Conservation (phyloP, 2,329 filamentous ascomycete species). For the Didymosphaeria variabile region DNA sequence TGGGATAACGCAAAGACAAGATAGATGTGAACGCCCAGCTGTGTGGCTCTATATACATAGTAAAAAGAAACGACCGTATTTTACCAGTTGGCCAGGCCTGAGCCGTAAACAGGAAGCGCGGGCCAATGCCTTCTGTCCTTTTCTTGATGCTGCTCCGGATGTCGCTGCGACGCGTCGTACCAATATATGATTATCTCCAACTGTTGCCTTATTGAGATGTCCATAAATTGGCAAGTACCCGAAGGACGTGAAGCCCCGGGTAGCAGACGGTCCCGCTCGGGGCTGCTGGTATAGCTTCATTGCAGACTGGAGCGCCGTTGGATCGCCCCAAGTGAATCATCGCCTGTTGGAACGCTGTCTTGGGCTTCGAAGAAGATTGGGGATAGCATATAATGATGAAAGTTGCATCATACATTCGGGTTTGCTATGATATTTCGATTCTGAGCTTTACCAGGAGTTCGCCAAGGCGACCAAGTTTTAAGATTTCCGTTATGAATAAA, state of each 20-base stretch:
- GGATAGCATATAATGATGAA: constrained; percentile 26
- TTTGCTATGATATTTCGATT: constrained; percentile 23
- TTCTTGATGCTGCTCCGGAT: neutral
- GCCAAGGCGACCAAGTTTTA: constrained; percentile 70
- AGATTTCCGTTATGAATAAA: constrained; percentile 66
- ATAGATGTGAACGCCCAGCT: neutral
- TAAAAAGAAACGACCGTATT: neutral
- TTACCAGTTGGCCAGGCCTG: neutral
- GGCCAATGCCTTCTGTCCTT: neutral
- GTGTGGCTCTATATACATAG: neutral
- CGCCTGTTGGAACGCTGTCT: constrained; percentile 19
- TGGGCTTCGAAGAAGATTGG: constrained; percentile 23
- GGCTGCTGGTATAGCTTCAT: constrained; percentile 19
- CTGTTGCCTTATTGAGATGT: neutral
- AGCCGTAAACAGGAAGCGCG: neutral
- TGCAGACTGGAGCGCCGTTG: constrained; percentile 14
- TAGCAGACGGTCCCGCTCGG: constrained; percentile 17
- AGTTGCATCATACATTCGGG: constrained; percentile 25
- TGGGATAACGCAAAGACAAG: neutral
- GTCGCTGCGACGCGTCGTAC: neutral
- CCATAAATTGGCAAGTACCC: neutral
- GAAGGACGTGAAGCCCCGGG: constrained; percentile 12
- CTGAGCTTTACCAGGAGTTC: constrained; percentile 18
- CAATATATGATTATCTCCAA: neutral
- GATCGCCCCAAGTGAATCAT: constrained; percentile 20